Conservation (phyloP, 768 basidiomycete genomes). For the Mycena capillaripes region DNA sequence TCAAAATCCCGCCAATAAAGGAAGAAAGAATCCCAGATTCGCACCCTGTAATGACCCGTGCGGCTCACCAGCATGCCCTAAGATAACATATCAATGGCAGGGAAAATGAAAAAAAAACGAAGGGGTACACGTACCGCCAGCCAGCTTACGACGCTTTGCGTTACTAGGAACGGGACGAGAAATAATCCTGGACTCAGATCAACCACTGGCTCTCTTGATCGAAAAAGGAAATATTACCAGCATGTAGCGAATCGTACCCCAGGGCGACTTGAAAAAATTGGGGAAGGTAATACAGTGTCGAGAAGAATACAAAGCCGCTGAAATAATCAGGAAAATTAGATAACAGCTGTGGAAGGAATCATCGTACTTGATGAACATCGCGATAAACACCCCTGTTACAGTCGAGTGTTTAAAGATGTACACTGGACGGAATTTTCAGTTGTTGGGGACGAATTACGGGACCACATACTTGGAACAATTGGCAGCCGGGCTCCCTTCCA, state of each 20-base stretch:
- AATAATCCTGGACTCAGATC: constrained; percentile 65
- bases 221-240: constrained; percentile 39
- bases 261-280: constrained; percentile 82
- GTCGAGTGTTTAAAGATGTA: constrained; percentile 79
- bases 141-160: constrained; percentile 73
- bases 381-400: constrained; percentile 75
- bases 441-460: constrained; percentile 38
- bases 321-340: constrained; percentile 15
- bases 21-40: constrained; percentile 12
- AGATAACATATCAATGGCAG: background rate
- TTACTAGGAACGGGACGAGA: constrained; percentile 77
- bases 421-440: constrained; percentile 57
- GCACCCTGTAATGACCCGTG: constrained; percentile 74
- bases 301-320: constrained; percentile 74
- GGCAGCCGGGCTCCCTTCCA: constrained; percentile 79
- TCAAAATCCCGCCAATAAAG: background rate
- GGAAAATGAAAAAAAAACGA: too few relatives aligned
- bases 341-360: constrained; percentile 28
- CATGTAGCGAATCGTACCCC: constrained; percentile 72
- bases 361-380: constrained; percentile 82
- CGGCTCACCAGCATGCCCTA: constrained; percentile 75
- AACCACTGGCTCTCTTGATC: too few relatives aligned
- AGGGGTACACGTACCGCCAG: constrained; percentile 62
- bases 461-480: constrained; percentile 81
- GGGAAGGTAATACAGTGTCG: constrained; percentile 79